Conservation (phyloP, 2,329 filamentous ascomycete species). For the Cladophialophora immunda region DNA sequence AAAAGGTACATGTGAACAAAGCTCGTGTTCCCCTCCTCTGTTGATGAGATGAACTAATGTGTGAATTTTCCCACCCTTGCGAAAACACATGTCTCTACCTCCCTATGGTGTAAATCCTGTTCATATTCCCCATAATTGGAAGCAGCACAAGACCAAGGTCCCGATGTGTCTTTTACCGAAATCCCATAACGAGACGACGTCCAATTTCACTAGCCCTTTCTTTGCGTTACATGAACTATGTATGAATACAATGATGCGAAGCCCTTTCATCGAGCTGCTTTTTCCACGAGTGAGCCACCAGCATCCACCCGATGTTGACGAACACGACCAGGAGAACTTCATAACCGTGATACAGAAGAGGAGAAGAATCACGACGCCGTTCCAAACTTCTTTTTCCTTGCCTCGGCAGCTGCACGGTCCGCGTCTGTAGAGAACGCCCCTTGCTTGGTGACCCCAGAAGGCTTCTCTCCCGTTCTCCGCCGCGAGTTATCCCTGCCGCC, state of each 20-base stretch:
- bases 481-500: slow-evolving; percentile 36
- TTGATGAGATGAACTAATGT: background rate
- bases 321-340: background rate
- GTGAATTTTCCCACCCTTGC: background rate
- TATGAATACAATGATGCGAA: slow-evolving; percentile 15
- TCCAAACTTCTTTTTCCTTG: slow-evolving; percentile 58
- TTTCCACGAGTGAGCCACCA: slow-evolving; percentile 5
- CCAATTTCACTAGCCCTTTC: background rate
- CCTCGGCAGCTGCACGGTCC: slow-evolving; percentile 55
- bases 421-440: slow-evolving; percentile 48
- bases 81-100: background rate
- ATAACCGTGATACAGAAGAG: background rate
- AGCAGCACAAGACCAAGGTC: background rate
- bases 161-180: background rate
- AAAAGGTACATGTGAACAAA: background rate
- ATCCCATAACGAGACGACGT: background rate
- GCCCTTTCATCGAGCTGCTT: background rate
- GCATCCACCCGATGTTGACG: background rate
- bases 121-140: background rate
- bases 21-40: background rate
- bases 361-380: slow-evolving; percentile 21
- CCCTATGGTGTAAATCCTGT: background rate
- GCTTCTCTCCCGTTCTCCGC: slow-evolving; percentile 41
- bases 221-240: slow-evolving; percentile 3
- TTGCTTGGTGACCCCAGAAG: slow-evolving; percentile 40